Conservation (phyloP, 2,329 filamentous ascomycete genomes). For the Diaporthe batatas region DNA sequence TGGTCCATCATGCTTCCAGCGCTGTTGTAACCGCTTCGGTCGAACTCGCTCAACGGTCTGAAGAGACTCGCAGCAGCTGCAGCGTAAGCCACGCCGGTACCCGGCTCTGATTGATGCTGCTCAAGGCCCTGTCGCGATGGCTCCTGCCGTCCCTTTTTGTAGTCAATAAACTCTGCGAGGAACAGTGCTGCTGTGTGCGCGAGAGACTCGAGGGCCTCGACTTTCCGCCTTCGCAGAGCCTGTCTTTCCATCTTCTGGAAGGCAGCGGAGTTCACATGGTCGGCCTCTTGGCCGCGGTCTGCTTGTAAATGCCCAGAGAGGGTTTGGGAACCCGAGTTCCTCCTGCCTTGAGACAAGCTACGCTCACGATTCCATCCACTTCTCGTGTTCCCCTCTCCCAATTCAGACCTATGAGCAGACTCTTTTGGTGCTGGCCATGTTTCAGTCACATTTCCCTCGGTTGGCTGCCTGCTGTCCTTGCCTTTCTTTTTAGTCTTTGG, state of each 20-base stretch:
- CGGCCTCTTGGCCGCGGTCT: neutral
- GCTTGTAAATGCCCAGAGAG: neutral
- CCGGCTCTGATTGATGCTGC: neutral
- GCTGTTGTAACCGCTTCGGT: neutral
- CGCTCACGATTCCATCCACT: neutral
- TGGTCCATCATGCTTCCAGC: neutral
- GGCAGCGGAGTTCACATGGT: neutral
- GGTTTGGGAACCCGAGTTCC: neutral
- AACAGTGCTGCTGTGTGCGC: slow-evolving; percentile 39
- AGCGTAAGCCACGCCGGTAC: slow-evolving; percentile 13
- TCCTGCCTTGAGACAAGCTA: neutral
- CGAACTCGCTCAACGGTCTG: neutral
- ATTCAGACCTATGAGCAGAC: neutral
- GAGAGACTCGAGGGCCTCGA: slow-evolving; percentile 40
- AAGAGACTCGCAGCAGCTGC: slow-evolving; percentile 18
- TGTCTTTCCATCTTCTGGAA: slow-evolving; percentile 35
- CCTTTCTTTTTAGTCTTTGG: slow-evolving; percentile 8
- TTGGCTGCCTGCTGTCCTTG: neutral
- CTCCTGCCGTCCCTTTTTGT: slow-evolving; percentile 2
- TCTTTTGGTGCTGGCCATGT: neutral
- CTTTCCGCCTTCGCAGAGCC: slow-evolving; percentile 39
- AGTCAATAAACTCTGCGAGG: slow-evolving; percentile 36
- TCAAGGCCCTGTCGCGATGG: neutral
- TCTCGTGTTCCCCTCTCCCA: neutral
- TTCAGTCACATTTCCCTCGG: neutral